phyloP scores from a whole-genome alignment of 2,329 filamentous ascomycete species.

The Ascomycota sp. region DNA sequence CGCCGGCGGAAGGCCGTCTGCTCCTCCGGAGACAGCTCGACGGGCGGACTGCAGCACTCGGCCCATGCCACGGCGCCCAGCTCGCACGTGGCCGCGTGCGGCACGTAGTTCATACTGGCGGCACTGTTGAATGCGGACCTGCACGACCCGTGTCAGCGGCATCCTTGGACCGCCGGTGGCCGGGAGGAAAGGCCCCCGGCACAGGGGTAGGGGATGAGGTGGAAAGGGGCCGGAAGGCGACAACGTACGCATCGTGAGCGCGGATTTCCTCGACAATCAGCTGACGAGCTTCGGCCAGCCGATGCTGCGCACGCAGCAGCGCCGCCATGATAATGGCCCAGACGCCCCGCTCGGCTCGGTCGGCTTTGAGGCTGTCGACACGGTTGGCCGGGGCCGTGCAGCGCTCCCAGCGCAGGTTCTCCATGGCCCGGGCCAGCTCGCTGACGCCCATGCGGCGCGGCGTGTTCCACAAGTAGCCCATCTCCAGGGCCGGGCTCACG shows the following conservation, averaged over 20 bases:
- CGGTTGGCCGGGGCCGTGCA: constrained; percentile 27
- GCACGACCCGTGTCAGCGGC: no score
- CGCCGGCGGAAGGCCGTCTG: constrained; percentile 18
- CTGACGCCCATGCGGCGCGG: constrained; percentile 54
- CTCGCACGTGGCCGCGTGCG: constrained; percentile 68
- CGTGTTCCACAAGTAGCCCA: constrained; percentile 88
- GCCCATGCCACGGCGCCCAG: constrained; percentile 66
- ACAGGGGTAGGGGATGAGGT: no score
- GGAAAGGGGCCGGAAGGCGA: no score
- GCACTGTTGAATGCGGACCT: constrained; percentile 36
- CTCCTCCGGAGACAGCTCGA: constrained; percentile 9
- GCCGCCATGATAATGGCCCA: constrained; percentile 45
- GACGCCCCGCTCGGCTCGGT: constrained; percentile 41
- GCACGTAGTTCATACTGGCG: constrained; percentile 47
- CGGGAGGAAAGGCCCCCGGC: no score
- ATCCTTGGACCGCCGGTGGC: no score
- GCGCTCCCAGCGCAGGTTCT: constrained; percentile 43
- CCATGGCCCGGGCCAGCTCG: constrained; percentile 42
- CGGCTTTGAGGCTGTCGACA: constrained; percentile 25
- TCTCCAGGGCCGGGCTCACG: constrained; percentile 65
- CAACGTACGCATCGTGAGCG: constrained; percentile 35
- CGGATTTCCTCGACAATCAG: constrained; percentile 46
- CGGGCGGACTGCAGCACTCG: constrained; percentile 29
- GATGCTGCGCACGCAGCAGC: constrained; percentile 41
- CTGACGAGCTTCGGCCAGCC: constrained; percentile 41